phyloP scores from a whole-genome alignment of 306 rosid genomes.

The Prunus mume region DNA sequence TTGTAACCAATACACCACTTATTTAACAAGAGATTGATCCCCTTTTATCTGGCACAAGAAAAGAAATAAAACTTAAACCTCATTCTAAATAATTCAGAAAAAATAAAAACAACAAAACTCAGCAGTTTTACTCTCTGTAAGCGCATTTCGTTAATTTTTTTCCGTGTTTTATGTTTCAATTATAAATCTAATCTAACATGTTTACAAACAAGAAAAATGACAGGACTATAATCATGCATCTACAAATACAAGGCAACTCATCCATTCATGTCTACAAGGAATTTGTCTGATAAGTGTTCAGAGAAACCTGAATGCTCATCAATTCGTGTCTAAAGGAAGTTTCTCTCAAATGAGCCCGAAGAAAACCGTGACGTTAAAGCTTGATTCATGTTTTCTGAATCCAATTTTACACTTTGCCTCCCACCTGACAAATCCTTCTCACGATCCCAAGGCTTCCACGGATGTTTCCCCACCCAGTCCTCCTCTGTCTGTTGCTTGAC shows the following conservation, averaged over 20 bases:
- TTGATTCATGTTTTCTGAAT: slow-evolving; percentile 64
- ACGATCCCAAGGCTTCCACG: slow-evolving; percentile 99
- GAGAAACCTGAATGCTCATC: background rate
- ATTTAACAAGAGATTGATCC: too few species aligned
- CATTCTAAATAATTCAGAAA: too few species aligned
- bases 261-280: slow-evolving; percentile 48
- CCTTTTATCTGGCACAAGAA: too few species aligned
- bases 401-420: slow-evolving; percentile 63
- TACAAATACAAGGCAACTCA: background rate
- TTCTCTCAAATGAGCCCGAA: slow-evolving; percentile 72
- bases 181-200: too few species aligned
- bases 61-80: too few species aligned
- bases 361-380: slow-evolving; percentile 81
- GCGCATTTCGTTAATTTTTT: too few species aligned
- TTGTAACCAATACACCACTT: too few species aligned
- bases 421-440: slow-evolving; percentile 86
- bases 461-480: slow-evolving; percentile 88
- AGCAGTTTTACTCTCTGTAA: too few species aligned
- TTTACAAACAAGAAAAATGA: too few species aligned
- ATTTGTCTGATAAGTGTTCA: slow-evolving; percentile 39
- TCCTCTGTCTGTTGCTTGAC: slow-evolving; percentile 47
- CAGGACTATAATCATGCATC: too few species aligned
- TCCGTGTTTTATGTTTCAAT: too few species aligned
- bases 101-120: too few species aligned
- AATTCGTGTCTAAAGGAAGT: slow-evolving; percentile 53